These are phyloP conservation scores for Cutaneotrichosporon curvatum DNA, from an alignment of 1,284 basidiomycete species.

Conservation along the genomic window DNA sequence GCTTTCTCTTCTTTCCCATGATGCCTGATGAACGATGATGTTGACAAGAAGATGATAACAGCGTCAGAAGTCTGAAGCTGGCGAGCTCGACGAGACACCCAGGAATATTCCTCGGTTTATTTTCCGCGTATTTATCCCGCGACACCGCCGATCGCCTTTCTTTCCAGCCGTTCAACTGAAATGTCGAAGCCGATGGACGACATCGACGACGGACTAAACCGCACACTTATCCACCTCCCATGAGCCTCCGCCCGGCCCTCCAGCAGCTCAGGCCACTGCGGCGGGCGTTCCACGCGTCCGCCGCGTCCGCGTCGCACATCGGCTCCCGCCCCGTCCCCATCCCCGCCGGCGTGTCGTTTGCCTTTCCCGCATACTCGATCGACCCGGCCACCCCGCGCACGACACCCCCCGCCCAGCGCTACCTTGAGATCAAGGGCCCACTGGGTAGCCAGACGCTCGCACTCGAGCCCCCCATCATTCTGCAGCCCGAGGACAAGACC, in stretches of 20 bases:
- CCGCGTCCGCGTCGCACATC: constrained; percentile 53
- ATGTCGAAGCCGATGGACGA: no score
- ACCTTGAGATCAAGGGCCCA: constrained; percentile 58
- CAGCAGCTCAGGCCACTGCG: not conserved
- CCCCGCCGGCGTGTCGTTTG: constrained; percentile 59
- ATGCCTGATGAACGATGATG: constrained; percentile 11
- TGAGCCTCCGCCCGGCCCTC: constrained; percentile 8
- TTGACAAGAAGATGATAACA: constrained; percentile 1
- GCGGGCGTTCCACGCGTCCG: constrained; percentile 26
- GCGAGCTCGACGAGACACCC: not conserved
- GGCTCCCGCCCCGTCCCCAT: constrained; percentile 70
- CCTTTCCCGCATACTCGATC: constrained; percentile 35
- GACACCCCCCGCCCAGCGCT: constrained; percentile 21
- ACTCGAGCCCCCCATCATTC: constrained; percentile 58
- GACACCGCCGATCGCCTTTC: not conserved
- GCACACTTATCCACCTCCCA: no score
- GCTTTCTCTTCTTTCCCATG: constrained; percentile 47
- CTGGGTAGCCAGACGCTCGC: constrained; percentile 64
- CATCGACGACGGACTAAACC: not conserved
- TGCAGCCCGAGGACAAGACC: constrained; percentile 18
- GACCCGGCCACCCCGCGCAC: constrained; percentile 23
- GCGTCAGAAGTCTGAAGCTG: not conserved
- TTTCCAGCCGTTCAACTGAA: not conserved
- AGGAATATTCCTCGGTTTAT: constrained; percentile 4
- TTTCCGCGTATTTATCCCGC: constrained; percentile 12